These are phyloP conservation scores for Claviceps lovelessii DNA, from an alignment of 2,329 filamentous ascomycete genomes.

Conservation along the genomic window DNA sequence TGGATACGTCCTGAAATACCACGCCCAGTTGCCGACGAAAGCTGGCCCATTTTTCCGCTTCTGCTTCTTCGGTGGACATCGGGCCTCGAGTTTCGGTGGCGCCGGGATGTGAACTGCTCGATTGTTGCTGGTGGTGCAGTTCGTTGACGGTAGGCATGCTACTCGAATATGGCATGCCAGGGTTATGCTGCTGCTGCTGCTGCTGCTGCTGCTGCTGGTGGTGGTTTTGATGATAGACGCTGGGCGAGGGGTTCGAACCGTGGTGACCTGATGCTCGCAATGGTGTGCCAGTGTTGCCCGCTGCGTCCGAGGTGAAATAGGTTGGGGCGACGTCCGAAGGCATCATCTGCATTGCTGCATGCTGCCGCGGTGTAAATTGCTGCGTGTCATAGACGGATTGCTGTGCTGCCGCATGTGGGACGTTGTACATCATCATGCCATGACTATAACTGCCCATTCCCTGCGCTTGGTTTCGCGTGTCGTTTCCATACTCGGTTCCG, in stretches of 20 bases:
- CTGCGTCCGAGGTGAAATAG: conserved; percentile 45
- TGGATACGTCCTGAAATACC: conserved; percentile 58
- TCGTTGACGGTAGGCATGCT: conserved; percentile 32
- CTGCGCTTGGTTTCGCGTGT: conserved; percentile 41
- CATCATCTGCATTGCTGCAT: conserved; percentile 62
- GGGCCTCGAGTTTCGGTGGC: conserved; percentile 35
- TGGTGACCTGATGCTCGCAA: conserved; percentile 33
- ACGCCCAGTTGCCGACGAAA: conserved; percentile 48
- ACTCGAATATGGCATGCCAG: conserved; percentile 36
- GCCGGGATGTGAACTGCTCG: conserved; percentile 18
- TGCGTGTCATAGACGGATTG: conserved; percentile 60
- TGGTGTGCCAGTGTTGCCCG: conserved; percentile 38
- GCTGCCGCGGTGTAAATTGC: conserved; percentile 62
- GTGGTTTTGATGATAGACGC: conserved; percentile 55
- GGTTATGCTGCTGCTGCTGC: conserved; percentile 36
- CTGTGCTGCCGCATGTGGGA: conserved; percentile 47
- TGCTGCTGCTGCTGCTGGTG: conserved; percentile 30
- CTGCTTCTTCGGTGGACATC: conserved; percentile 36
- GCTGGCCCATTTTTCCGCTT: conserved; percentile 55
- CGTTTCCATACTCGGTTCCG: conserved; percentile 50
- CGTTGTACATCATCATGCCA: conserved; percentile 65
- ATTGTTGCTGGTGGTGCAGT: conserved; percentile 22
- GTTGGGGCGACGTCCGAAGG: conserved; percentile 39
- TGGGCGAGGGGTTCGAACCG: conserved; percentile 33
- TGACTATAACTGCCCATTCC: conserved; percentile 45